Conservation (phyloP, 768 basidiomycete species). For the Cystofilobasidium ferigula region DNA sequence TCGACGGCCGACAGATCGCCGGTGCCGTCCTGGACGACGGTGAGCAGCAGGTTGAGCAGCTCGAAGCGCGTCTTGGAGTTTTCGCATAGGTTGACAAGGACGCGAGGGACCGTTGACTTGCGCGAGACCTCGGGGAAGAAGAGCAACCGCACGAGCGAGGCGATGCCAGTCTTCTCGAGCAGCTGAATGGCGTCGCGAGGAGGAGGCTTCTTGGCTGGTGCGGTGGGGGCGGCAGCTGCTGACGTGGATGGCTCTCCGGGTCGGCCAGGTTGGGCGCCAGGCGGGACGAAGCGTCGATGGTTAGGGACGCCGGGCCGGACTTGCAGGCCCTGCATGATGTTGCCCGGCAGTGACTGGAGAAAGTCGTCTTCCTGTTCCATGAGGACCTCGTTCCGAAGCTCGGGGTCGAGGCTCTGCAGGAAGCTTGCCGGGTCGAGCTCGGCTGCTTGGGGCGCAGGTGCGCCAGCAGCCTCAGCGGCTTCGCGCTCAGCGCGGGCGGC, state of each 20-base stretch:
- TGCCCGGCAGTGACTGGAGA: slow-evolving; percentile 24
- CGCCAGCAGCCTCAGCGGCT: slow-evolving; percentile 19
- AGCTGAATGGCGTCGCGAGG: slow-evolving; percentile 82
- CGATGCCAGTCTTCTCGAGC: slow-evolving; percentile 77
- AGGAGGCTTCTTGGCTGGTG: slow-evolving; percentile 43
- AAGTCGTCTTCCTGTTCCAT: slow-evolving; percentile 26
- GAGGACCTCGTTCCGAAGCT: slow-evolving; percentile 63
- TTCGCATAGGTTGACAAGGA: slow-evolving; percentile 90
- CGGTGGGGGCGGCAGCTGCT: not conserved
- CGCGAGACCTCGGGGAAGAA: slow-evolving; percentile 91
- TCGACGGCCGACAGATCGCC: slow-evolving; percentile 81
- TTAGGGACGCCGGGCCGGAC: not conserved
- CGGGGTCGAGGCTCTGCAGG: slow-evolving; percentile 81
- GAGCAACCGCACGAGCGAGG: slow-evolving; percentile 76
- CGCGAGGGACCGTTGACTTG: slow-evolving; percentile 73
- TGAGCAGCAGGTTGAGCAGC: slow-evolving; percentile 85
- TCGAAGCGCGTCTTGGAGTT: slow-evolving; percentile 84
- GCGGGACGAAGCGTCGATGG: slow-evolving; percentile 4
- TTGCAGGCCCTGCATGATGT: slow-evolving; percentile 5
- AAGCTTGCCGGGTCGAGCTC: slow-evolving; percentile 84
- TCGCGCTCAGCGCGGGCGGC: slow-evolving; percentile 28
- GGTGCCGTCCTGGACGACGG: slow-evolving; percentile 86
- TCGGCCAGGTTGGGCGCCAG: not conserved
- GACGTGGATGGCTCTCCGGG: not conserved
- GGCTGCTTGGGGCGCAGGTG: slow-evolving; percentile 38